These are phyloP conservation scores for Fusarium sp. DNA, from an alignment of 2,329 filamentous ascomycete genomes.

Conservation along the genomic window DNA sequence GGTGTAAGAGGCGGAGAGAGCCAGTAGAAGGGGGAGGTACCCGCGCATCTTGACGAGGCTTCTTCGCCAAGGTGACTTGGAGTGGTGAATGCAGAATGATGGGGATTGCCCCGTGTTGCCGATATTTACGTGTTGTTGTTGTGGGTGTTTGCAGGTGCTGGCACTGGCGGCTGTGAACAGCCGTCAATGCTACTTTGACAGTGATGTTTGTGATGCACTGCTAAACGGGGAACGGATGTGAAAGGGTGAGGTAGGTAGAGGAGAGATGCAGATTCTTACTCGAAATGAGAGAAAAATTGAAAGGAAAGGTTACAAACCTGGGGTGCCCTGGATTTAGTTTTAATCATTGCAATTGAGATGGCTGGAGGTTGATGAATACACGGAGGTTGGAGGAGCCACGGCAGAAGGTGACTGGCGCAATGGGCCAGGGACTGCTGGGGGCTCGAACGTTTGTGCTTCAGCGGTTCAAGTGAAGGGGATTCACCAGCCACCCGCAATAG, in stretches of 20 bases:
- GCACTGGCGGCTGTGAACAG: conserved; percentile 33
- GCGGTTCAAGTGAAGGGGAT: conserved; percentile 12
- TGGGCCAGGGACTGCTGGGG: not conserved
- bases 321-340: conserved; percentile 33
- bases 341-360: conserved; percentile 43
- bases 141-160: conserved; percentile 14
- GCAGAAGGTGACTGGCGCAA: not conserved
- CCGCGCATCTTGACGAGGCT: conserved; percentile 47
- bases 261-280: conserved; percentile 24
- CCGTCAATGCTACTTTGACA: not conserved
- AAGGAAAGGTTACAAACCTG: conserved; percentile 12
- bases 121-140: not conserved
- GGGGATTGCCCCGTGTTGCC: not conserved
- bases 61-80: conserved; percentile 15
- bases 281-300: conserved; percentile 18
- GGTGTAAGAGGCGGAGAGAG: conserved; percentile 46
- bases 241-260: not conserved
- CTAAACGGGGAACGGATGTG: not conserved
- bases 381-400: conserved; percentile 42
- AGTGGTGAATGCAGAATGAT: not conserved
- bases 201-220: conserved; percentile 23
- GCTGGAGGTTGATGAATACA: conserved; percentile 39
- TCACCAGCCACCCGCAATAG: conserved; percentile 29
- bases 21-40: conserved; percentile 45
- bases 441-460: conserved; percentile 14